phyloP scores from a whole-genome alignment of 768 basidiomycete species.

The Termitomyces eurrhizus region DNA sequence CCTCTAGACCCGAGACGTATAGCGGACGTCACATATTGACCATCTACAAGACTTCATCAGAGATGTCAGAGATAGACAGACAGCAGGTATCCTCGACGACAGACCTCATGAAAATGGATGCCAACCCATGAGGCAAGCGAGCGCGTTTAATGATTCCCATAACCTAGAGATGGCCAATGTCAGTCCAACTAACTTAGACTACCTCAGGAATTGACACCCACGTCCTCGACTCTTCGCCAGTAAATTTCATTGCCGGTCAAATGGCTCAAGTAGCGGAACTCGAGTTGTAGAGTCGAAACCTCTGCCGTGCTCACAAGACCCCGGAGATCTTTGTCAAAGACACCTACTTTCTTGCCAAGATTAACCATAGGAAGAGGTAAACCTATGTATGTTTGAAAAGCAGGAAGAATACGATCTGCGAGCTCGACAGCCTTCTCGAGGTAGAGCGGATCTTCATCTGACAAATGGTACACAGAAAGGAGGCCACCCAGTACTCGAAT shows the following conservation, averaged over 20 bases:
- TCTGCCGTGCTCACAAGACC: slow-evolving; percentile 79
- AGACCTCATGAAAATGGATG: slow-evolving; percentile 82
- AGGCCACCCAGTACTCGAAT: slow-evolving; percentile 92
- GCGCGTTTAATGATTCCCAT: slow-evolving; percentile 69
- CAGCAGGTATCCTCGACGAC: not conserved
- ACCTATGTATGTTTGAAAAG: slow-evolving; percentile 78
- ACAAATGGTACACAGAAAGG: slow-evolving; percentile 80
- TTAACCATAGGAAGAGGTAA: slow-evolving; percentile 82
- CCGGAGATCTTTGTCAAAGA: slow-evolving; percentile 54
- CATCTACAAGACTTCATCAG: slow-evolving; percentile 30
- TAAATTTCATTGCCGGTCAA: slow-evolving; percentile 75
- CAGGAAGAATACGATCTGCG: slow-evolving; percentile 79
- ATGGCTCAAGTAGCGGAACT: slow-evolving; percentile 82
- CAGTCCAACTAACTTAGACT: not conserved
- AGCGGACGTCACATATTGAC: slow-evolving; percentile 52
- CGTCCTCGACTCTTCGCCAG: slow-evolving; percentile 79
- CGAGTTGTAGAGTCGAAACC: slow-evolving; percentile 84
- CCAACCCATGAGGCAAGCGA: slow-evolving; percentile 66
- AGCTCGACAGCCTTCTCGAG: slow-evolving; percentile 79
- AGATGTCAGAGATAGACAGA: not conserved
- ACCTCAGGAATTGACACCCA: slow-evolving; percentile 21
- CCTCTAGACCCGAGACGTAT: slow-evolving; percentile 90
- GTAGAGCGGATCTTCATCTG: slow-evolving; percentile 61
- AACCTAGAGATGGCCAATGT: slow-evolving; percentile 25
- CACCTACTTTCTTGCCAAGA: slow-evolving; percentile 55